phyloP scores from a whole-genome alignment of 83 land plant species.

The Diphasiastrum complanatum region DNA sequence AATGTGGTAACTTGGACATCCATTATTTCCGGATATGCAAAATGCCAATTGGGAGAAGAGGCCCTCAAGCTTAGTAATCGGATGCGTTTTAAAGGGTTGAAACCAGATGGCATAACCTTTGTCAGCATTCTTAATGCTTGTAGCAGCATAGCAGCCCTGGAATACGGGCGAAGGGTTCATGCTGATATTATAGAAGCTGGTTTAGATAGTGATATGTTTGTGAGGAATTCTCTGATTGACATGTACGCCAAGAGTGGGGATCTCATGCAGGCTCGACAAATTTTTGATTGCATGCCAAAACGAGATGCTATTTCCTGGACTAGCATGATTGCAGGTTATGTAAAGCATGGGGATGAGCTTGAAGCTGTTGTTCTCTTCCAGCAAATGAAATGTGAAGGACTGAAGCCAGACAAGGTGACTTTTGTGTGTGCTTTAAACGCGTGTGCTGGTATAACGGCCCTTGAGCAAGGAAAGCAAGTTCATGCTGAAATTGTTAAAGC shows the following conservation, averaged over 20 bases:
- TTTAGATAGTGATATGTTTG: slow-evolving; percentile 20
- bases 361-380: slow-evolving; percentile 17
- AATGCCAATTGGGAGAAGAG: not conserved
- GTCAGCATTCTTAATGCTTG: slow-evolving; percentile 26
- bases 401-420: slow-evolving; percentile 19
- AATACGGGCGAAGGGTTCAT: slow-evolving; percentile 25
- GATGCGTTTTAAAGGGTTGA: slow-evolving; percentile 17
- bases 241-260: slow-evolving; percentile 25
- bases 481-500: slow-evolving; percentile 24
- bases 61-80: slow-evolving; percentile 13
- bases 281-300: slow-evolving; percentile 18
- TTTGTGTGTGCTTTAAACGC: slow-evolving; percentile 22
- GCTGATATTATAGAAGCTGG: slow-evolving; percentile 23
- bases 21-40: slow-evolving; percentile 25
- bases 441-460: slow-evolving; percentile 18
- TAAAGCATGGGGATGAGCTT: not conserved
- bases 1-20: slow-evolving; percentile 25
- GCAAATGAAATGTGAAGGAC: slow-evolving; percentile 15
- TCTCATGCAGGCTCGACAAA: slow-evolving; percentile 6
- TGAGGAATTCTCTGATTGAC: slow-evolving; percentile 24
- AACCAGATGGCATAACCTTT: slow-evolving; percentile 25
- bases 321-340: slow-evolving; percentile 22
- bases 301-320: slow-evolving; percentile 31
- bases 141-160: slow-evolving; percentile 6
- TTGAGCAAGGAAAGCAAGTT: slow-evolving; percentile 25